Evolutionary conservation across 495 filamentous ascomycete genomes (phyloP), one percentile per base, ranked within the genome.

Genomic region (Podospora sp.): DNA sequence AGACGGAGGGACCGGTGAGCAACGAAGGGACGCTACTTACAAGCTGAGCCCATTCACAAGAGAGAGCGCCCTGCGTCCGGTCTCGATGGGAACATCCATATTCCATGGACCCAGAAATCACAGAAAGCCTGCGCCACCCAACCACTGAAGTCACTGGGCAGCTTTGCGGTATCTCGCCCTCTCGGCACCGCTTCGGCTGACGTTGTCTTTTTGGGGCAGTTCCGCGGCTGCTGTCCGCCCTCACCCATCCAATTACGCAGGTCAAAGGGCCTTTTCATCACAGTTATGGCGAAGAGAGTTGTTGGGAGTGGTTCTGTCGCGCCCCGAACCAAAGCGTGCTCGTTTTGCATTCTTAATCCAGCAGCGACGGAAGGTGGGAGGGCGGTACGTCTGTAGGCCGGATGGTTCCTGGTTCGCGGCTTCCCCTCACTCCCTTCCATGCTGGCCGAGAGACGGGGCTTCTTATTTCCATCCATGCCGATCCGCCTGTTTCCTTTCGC

Each of bases 401-500:
- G 33, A 29, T 35, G 22, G 49, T 27, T 53, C 7, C 61, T 63
- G 61, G 24, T 24, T 51, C 25, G 60, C 22, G 22, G 22, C 18
- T 65, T 57, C 51, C 63, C 63, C 63, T 65, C 63, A 57, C 27
- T 27, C 52, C 29, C 51, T n/a, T 24, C 29, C 29, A 36, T n/a
- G 36, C 60, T 2, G 35, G 36, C 20, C 12, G 12, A 36, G 56
- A 5, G 22, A 26, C 26, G 18, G 21, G 22, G 21, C 26, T 26
- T 59, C 56, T 33, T 59, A 59, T 59, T 59, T 33, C 56, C 56
- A 59, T 59, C 56, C 18, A 27, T 22, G 56, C 56, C 56, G 56
- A 59, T 59, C 56, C 56, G 26, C 22, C 25, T 29, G 56, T 33
- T 59, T 33, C 26, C 26, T 33, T 8, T 55, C n/a, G 2, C 21